Conservation (phyloP, 495 filamentous ascomycete species). For the Hypoxylon intermedium region DNA sequence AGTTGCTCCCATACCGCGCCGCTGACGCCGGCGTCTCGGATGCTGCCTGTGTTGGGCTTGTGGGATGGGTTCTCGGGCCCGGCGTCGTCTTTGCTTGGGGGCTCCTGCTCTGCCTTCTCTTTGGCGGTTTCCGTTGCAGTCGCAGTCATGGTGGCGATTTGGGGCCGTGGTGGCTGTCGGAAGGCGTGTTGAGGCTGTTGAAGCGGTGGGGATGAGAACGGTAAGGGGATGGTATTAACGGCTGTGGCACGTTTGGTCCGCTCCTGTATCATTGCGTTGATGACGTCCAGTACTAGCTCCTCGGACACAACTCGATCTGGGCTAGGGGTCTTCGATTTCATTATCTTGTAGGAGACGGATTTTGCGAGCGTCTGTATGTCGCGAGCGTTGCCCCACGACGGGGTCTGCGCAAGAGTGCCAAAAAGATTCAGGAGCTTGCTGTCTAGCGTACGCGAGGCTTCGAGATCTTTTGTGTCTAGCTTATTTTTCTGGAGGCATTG, state of each 20-base stretch:
- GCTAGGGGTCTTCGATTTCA: slow-evolving; percentile 43
- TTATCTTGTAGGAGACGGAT: slow-evolving; percentile 54
- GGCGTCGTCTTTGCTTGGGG: slow-evolving; percentile 1
- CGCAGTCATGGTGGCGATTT: slow-evolving; percentile 5
- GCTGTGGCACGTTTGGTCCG: slow-evolving; percentile 39
- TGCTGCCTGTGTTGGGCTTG: not conserved
- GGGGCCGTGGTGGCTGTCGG: slow-evolving; percentile 14
- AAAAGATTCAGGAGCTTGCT: slow-evolving; percentile 50
- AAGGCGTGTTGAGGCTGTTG: slow-evolving; percentile 6
- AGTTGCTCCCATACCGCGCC: slow-evolving; percentile 69
- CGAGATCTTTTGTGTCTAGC: slow-evolving; percentile 51
- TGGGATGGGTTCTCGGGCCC: not conserved
- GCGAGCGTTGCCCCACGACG: slow-evolving; percentile 73
- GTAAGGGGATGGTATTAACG: not conserved
- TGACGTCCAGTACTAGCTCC: slow-evolving; percentile 44
- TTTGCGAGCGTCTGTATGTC: slow-evolving; percentile 68
- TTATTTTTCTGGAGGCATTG: slow-evolving; percentile 28
- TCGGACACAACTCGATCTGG: slow-evolving; percentile 39
- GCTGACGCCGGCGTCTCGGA: slow-evolving; percentile 63
- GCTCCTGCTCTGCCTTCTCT: slow-evolving; percentile 6
- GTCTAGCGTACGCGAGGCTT: slow-evolving; percentile 39
- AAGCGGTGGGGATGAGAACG: not conserved
- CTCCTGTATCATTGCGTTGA: slow-evolving; percentile 57
- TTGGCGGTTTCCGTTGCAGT: slow-evolving; percentile 7
- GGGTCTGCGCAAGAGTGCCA: slow-evolving; percentile 48